phyloP scores from a whole-genome alignment of 495 filamentous ascomycete genomes.

The Halenospora varia region DNA sequence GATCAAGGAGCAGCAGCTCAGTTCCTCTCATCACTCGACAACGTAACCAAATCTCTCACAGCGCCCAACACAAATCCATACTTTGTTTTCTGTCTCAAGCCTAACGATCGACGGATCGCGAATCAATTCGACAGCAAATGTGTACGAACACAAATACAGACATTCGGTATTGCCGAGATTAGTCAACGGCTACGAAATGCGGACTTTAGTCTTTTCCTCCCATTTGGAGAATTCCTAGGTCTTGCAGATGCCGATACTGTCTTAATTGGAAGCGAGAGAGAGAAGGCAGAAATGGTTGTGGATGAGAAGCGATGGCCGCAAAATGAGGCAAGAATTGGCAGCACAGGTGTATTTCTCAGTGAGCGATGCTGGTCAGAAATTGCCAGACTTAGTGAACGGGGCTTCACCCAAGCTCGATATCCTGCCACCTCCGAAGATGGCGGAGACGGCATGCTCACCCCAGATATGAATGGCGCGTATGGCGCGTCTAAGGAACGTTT shows the following conservation, averaged over 20 bases:
- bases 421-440: conserved; percentile 42
- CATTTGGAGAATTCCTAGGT: conserved; percentile 92
- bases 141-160: conserved; percentile 89
- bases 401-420: conserved; percentile 47
- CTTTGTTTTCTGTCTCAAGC: conserved; percentile 95
- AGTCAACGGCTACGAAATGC: conserved; percentile 87
- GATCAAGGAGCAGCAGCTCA: conserved; percentile 89
- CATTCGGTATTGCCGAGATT: conserved; percentile 94
- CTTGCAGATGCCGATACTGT: conserved; percentile 76
- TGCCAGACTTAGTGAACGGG: conserved; percentile 66
- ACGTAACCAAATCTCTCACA: conserved; percentile 78
- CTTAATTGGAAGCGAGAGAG: conserved; percentile 85
- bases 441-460: conserved; percentile 35
- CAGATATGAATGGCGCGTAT: conserved; percentile 46
- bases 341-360: conserved; percentile 91
- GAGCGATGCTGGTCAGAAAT: conserved; percentile 93
- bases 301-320: conserved; percentile 86
- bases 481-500: conserved; percentile 68
- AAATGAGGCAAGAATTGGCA: conserved; percentile 87
- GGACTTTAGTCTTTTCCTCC: conserved; percentile 92
- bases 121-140: conserved; percentile 99
- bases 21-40: conserved; percentile 84
- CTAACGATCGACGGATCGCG: conserved; percentile 93
- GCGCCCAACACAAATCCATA: conserved; percentile 83
- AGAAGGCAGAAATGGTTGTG: conserved; percentile 85